phyloP scores from a whole-genome alignment of 768 basidiomycete genomes.

The Macrolepiota dolichaula region DNA sequence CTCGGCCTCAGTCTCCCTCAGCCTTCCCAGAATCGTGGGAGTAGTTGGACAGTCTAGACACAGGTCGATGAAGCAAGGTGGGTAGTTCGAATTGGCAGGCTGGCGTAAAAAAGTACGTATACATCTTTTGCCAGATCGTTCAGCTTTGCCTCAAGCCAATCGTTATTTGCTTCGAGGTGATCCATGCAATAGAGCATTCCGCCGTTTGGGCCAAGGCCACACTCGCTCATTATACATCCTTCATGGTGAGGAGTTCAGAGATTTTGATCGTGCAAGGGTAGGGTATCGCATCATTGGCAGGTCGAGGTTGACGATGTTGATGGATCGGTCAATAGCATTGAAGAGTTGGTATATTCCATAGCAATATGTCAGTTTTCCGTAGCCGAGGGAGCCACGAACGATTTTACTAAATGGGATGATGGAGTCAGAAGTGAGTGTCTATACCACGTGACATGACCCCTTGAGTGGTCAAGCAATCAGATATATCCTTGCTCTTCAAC shows the following conservation, averaged over 20 bases:
- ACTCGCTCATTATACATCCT: slow-evolving; percentile 83
- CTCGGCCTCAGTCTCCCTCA: too few species aligned
- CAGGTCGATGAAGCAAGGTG: too few species aligned
- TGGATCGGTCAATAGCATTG: too few species aligned
- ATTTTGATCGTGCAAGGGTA: slow-evolving; percentile 92
- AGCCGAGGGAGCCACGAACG: slow-evolving; percentile 83
- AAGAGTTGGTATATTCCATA: slow-evolving; percentile 88
- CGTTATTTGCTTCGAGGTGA: slow-evolving; percentile 92
- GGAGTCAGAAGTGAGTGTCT: too few species aligned
- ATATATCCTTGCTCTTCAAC: too few species aligned
- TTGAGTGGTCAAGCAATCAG: too few species aligned
- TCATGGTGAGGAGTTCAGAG: slow-evolving; percentile 78
- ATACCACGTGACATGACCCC: too few species aligned
- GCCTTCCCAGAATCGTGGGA: too few species aligned
- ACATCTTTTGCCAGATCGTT: slow-evolving; percentile 65
- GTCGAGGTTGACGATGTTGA: slow-evolving; percentile 95
- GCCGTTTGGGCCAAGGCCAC: slow-evolving; percentile 90
- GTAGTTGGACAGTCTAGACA: too few species aligned
- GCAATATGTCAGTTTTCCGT: slow-evolving; percentile 87
- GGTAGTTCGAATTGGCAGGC: too few species aligned
- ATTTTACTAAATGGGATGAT: slow-evolving; percentile 86
- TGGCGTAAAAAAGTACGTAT: slow-evolving; percentile 90
- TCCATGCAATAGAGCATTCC: slow-evolving; percentile 97
- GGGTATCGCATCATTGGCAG: slow-evolving; percentile 85
- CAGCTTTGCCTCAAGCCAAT: slow-evolving; percentile 76